Conservation (phyloP, 2,329 filamentous ascomycete genomes). For the Sclerotinia borealis region DNA sequence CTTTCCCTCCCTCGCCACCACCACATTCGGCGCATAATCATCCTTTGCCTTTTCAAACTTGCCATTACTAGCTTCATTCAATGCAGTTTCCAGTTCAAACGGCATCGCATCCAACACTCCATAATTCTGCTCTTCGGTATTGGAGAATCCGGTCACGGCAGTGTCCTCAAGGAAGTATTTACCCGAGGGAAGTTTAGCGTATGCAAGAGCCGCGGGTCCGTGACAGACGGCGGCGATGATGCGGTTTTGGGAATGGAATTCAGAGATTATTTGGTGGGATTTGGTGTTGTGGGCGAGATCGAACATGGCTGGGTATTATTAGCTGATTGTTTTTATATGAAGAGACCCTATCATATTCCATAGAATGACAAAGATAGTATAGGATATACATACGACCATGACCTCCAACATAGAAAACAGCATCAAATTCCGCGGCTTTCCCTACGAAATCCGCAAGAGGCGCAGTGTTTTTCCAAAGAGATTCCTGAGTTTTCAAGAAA, state of each 20-base stretch:
- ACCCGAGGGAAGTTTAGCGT: conserved; percentile 46
- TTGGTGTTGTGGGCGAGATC: conserved; percentile 45
- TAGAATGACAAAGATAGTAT: too few species aligned
- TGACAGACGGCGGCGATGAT: conserved; percentile 64
- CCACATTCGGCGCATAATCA: conserved; percentile 36
- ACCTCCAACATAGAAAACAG: conserved; percentile 53
- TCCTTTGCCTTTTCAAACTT: conserved; percentile 50
- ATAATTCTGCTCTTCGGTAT: conserved; percentile 43
- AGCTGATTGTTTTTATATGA: not conserved
- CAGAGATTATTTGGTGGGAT: conserved; percentile 54
- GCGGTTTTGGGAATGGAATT: conserved; percentile 57
- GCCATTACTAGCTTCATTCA: conserved; percentile 44
- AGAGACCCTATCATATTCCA: too few species aligned
- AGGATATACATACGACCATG: conserved; percentile 43
- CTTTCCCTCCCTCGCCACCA: conserved; percentile 29
- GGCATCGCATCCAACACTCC: conserved; percentile 42
- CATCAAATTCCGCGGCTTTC: conserved; percentile 45
- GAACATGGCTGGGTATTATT: conserved; percentile 24
- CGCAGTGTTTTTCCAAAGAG: conserved; percentile 48
- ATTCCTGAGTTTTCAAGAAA: conserved; percentile 42
- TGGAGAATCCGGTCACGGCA: conserved; percentile 54
- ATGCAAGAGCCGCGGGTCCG: conserved; percentile 56
- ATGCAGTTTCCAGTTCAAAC: conserved; percentile 54
- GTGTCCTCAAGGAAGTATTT: conserved; percentile 49
- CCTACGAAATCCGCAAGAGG: conserved; percentile 43